Evolutionary conservation across 139 green algal genomes (phyloP).

Genomic region (Chlamydomonas sphaeroides): DNA sequence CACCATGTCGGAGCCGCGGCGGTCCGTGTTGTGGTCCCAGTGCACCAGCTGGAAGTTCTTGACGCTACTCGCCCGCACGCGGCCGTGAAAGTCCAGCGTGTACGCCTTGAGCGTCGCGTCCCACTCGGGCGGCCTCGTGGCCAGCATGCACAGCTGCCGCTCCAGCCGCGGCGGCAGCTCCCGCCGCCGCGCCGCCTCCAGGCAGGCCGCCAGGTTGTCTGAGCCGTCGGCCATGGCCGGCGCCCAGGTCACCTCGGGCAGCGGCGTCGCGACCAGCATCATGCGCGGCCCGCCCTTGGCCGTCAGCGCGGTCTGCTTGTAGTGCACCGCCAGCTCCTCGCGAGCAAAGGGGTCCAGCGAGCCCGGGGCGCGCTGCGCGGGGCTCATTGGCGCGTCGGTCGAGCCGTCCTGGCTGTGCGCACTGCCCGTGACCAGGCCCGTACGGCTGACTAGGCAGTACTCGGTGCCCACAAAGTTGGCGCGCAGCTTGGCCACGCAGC

Average conservation of each 20-base stretch:
- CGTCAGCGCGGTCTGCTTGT: conserved; percentile 53
- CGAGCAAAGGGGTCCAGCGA: conserved; percentile 37
- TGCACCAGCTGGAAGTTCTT: conserved; percentile 98
- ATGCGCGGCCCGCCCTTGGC: conserved; percentile 44
- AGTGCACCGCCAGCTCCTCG: conserved; percentile 56
- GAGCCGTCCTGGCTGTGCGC: not conserved
- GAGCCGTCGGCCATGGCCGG: conserved; percentile 20
- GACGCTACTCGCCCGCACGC: conserved; percentile 86
- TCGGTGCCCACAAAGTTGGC: conserved; percentile 93
- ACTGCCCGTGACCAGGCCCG: not conserved
- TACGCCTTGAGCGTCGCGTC: conserved; percentile 72
- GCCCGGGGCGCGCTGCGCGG: not conserved
- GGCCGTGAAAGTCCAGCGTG: conserved; percentile 96
- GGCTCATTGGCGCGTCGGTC: too few species aligned
- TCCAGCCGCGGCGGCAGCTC: conserved; percentile 55
- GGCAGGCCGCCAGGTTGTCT: conserved; percentile 43
- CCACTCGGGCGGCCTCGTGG: conserved; percentile 55
- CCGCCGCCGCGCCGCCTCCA: conserved; percentile 47
- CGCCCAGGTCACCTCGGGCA: conserved; percentile 29
- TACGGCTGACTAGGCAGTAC: conserved; percentile 65
- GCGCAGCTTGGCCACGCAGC: conserved; percentile 52
- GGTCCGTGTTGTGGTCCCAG: conserved; percentile 72
- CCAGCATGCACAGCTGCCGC: conserved; percentile 56
- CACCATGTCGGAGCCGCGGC: conserved; percentile 67
- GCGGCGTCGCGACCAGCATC: conserved; percentile 44